A percentile compares a stretch with the other conserved stretches of the same genome.
These are phyloP conservation scores for Xylariomycetidae sp. DNA, from an alignment of 2,329 filamentous ascomycete species.

Conservation along the genomic window DNA sequence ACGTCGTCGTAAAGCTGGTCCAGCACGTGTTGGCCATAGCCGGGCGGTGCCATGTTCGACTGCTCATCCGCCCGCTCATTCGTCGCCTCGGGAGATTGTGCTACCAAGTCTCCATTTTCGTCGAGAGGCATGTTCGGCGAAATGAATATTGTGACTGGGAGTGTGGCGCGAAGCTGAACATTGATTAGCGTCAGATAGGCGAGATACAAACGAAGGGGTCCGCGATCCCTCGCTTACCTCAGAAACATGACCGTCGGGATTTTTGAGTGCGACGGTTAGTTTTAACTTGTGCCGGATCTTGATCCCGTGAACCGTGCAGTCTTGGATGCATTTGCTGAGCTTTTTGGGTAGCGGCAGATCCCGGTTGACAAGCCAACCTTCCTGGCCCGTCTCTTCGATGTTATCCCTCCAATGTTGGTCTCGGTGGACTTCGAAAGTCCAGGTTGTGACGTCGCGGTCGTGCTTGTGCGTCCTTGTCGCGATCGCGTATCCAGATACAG, in stretches of 20 bases:
- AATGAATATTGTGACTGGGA: constrained; percentile 90
- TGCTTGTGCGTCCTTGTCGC: constrained; percentile 52
- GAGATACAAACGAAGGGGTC: not conserved
- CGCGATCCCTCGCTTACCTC: constrained; percentile 53
- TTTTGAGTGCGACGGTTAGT: constrained; percentile 83
- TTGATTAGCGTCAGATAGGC: constrained; percentile 13
- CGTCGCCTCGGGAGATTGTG: constrained; percentile 47
- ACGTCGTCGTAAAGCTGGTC: constrained; percentile 89
- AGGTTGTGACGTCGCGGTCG: constrained; percentile 57
- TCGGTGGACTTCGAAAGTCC: constrained; percentile 48
- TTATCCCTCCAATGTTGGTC: constrained; percentile 64
- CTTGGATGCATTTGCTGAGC: constrained; percentile 78
- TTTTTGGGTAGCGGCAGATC: constrained; percentile 70
- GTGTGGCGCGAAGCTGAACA: constrained; percentile 69
- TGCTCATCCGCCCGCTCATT: constrained; percentile 29
- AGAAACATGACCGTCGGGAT: constrained; percentile 90
- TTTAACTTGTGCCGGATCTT: constrained; percentile 91
- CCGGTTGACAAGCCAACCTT: constrained; percentile 58
- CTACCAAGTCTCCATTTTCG: constrained; percentile 74
- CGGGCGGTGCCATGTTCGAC: constrained; percentile 69
- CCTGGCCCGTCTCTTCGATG: constrained; percentile 61
- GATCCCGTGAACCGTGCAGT: constrained; percentile 82
- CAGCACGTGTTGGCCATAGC: constrained; percentile 84
- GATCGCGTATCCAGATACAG: constrained; percentile 39
- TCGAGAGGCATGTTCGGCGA: constrained; percentile 88